These are phyloP conservation scores for Colletotrichum australisinense DNA, from an alignment of 2,329 filamentous ascomycete genomes.

Conservation along the genomic window DNA sequence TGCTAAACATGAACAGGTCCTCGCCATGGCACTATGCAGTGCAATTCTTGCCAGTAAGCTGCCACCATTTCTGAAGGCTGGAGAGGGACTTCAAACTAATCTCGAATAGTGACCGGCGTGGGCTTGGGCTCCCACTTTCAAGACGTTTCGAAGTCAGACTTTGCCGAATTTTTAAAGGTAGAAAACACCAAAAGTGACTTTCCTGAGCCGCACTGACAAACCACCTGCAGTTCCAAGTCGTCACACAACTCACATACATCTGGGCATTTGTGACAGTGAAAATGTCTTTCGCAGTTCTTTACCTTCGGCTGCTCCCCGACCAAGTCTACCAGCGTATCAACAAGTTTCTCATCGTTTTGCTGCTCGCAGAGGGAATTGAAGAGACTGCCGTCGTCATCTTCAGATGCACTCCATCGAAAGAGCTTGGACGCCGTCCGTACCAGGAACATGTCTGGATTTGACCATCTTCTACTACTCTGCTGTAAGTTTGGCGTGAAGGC, in stretches of 20 bases:
- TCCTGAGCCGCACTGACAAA: background rate
- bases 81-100: background rate
- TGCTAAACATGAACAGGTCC: slow-evolving; percentile 20
- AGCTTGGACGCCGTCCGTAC: slow-evolving; percentile 31
- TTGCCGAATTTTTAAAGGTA: slow-evolving; percentile 30
- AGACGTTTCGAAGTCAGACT: slow-evolving; percentile 25
- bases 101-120: slow-evolving; percentile 28
- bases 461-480: slow-evolving; percentile 33
- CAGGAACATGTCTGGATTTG: slow-evolving; percentile 44
- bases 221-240: slow-evolving; percentile 28
- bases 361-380: slow-evolving; percentile 33
- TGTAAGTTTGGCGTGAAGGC: background rate
- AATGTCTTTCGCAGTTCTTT: slow-evolving; percentile 35
- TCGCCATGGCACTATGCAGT: slow-evolving; percentile 35
- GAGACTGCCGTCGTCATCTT: slow-evolving; percentile 35
- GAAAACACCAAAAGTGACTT: background rate
- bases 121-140: slow-evolving; percentile 34
- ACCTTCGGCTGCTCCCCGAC: slow-evolving; percentile 34
- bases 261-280: slow-evolving; percentile 37
- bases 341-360: slow-evolving; percentile 29
- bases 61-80: background rate
- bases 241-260: slow-evolving; percentile 35
- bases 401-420: slow-evolving; percentile 34
- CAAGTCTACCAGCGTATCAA: slow-evolving; percentile 29
- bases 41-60: slow-evolving; percentile 30